Evolutionary conservation across 441 rosid species (phyloP).

Genomic region (Cnidoscolus chayamansa): DNA sequence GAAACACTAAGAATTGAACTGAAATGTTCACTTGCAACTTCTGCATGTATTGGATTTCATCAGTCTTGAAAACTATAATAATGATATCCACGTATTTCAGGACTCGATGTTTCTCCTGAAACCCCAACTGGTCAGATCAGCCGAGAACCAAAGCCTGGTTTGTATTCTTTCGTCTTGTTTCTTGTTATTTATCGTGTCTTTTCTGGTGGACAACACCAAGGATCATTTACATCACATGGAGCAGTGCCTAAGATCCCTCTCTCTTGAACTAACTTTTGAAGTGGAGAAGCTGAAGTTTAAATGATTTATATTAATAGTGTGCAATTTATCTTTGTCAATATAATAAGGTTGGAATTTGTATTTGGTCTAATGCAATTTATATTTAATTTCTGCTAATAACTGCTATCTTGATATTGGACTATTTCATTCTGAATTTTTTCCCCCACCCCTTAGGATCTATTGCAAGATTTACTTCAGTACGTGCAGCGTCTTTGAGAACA

Average conservation of each 20-base stretch:
- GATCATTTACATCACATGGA: background rate
- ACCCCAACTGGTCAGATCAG: slow-evolving; percentile 11
- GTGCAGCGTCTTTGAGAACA: slow-evolving; percentile 68
- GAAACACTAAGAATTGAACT: background rate
- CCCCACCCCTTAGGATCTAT: slow-evolving; percentile 40
- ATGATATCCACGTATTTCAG: slow-evolving; percentile 5
- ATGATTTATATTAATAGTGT: background rate
- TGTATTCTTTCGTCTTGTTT: background rate
- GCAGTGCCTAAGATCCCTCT: slow-evolving; percentile 1
- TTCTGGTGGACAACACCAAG: too few relatives aligned
- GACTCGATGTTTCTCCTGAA: background rate
- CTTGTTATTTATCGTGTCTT: background rate
- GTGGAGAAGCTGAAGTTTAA: background rate
- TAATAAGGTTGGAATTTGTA: background rate
- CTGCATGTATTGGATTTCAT: slow-evolving; percentile 1
- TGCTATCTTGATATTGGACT: background rate
- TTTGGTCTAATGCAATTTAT: background rate
- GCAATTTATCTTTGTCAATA: background rate
- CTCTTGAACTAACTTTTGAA: background rate
- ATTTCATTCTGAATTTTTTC: slow-evolving; percentile 6
- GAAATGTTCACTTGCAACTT: background rate
- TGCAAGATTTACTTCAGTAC: slow-evolving; percentile 64
- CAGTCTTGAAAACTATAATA: background rate
- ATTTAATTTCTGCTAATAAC: slow-evolving; percentile 6
- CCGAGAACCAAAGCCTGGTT: slow-evolving; percentile 19